Conservation (phyloP, 768 basidiomycete species). For the Pleurotus salmoneostramineus region DNA sequence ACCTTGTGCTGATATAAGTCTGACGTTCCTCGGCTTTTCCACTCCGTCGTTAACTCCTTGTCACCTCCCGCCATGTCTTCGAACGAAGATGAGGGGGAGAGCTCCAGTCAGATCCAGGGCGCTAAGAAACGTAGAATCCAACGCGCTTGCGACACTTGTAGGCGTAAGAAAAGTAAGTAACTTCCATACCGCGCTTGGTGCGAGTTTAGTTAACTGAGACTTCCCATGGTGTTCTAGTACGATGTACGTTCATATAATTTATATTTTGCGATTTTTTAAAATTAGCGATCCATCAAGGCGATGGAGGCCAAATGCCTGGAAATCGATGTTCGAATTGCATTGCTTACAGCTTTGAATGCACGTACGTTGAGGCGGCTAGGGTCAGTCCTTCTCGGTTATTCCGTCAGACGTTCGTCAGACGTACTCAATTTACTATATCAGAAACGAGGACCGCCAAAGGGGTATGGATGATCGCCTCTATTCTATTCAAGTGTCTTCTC, state of each 20-base stretch:
- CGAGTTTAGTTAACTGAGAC: neutral
- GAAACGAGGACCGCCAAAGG: conserved; percentile 62
- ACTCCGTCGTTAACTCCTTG: neutral
- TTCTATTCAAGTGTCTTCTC: neutral
- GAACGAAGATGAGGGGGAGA: conserved; percentile 7
- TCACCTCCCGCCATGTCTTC: conserved; percentile 8
- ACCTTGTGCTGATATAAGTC: neutral
- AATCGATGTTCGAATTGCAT: conserved; percentile 64
- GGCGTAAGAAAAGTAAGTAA: conserved; percentile 63
- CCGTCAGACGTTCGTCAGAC: neutral
- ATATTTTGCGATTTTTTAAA: neutral
- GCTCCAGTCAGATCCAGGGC: conserved; percentile 3
- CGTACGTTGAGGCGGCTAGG: conserved; percentile 67
- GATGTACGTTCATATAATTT: conserved; percentile 27
- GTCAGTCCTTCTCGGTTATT: conserved; percentile 29
- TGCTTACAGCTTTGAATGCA: conserved; percentile 56
- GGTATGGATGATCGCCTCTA: conserved; percentile 28
- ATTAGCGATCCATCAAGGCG: conserved; percentile 36
- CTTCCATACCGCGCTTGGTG: conserved; percentile 5
- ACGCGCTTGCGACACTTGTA: conserved; percentile 71
- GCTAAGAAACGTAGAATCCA: conserved; percentile 56
- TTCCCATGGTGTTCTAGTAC: conserved; percentile 25
- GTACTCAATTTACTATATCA: conserved; percentile 12
- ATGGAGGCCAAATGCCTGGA: conserved; percentile 63
- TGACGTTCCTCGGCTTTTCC: neutral